Percentiles rank a stretch among this genome's conserved stretches.
phyloP scores from a whole-genome alignment of 768 basidiomycete species.

The Leccinum obscurum region DNA sequence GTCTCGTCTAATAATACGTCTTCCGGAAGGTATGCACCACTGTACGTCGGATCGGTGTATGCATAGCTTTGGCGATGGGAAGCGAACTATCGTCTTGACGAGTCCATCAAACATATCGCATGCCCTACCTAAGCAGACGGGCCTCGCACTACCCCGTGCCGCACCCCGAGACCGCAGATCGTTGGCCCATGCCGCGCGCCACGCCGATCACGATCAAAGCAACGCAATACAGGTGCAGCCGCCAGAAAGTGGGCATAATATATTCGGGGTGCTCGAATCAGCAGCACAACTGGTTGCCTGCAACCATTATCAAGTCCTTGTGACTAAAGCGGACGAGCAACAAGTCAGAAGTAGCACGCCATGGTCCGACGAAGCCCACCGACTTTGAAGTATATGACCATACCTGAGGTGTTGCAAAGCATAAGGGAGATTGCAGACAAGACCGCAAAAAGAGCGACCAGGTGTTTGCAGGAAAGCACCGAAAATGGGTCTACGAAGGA shows the following conservation, averaged over 20 bases:
- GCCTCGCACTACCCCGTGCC: too few species aligned
- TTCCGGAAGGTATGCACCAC: too few species aligned
- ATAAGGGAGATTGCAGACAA: neutral
- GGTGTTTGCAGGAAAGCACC: neutral
- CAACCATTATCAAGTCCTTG: neutral
- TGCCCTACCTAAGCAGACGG: too few species aligned
- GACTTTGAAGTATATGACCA: neutral
- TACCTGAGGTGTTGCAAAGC: neutral
- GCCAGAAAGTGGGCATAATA: too few species aligned
- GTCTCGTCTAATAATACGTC: too few species aligned
- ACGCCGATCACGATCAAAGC: too few species aligned
- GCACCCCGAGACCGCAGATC: too few species aligned
- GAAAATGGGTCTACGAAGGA: neutral
- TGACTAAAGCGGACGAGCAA: neutral
- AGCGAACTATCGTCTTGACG: too few species aligned
- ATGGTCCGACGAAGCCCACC: neutral
- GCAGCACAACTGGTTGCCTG: neutral
- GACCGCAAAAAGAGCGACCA: neutral
- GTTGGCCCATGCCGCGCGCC: too few species aligned
- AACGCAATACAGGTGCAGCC: neutral
- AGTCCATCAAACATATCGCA: too few species aligned
- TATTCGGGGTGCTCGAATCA: neutral
- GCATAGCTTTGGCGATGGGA: too few species aligned
- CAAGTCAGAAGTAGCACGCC: neutral
- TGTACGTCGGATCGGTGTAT: too few species aligned